Evolutionary conservation across 805 yeast species (phyloP), one percentile per base, ranked within the genome.

Genomic region (Blastobotrys parvus): DNA sequence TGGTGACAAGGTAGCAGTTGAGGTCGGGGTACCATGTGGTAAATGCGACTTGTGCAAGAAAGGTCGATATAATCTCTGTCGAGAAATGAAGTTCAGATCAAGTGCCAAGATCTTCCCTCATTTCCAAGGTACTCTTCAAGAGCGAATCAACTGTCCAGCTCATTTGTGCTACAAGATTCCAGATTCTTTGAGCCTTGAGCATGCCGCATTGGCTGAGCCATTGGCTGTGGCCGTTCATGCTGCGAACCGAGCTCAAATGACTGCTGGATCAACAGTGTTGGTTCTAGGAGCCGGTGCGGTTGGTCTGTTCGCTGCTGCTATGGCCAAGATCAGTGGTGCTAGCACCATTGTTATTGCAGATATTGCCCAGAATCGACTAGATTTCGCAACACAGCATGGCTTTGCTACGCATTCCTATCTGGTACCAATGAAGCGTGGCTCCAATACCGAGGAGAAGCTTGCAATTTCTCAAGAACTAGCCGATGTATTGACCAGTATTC

Each of bases 211-310:
- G 55, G 84, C 80, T 35, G 96, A 87, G 65, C 96, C 96, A 17
- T 66, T 86, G 55, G 72, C 86, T 21, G 95, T 87, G 39, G 95
- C 82, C 38, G 92, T 86, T 5, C 95, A 87, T 59, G 85, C 89
- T 8, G 70, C 76, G 42, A 80, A 77, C 57, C 68, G 75, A 40
- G 89, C 80, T 2, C 64, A 66, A 29, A 67, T 81, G 42, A 68
- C 63, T 19, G 79, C 80, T 55, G 90, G 90, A 43, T 82, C 80
- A 41, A 63, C 68, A 18, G 84, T 80, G n/a, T 79, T 77, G 35
- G 83, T 86, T 1, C 80, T 82, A 48, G 95, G 95, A 42, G 94
- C 94, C 22, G 95, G 95, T 8, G 94, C 95, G 5, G 87, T 87
- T 46, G 95, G 95, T 18, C 63, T 86, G 39, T 68, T 85, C 45